Evolutionary conservation across 73 alveolate genomes (phyloP).

Genomic region (Paramecium sexaurelia): DNA sequence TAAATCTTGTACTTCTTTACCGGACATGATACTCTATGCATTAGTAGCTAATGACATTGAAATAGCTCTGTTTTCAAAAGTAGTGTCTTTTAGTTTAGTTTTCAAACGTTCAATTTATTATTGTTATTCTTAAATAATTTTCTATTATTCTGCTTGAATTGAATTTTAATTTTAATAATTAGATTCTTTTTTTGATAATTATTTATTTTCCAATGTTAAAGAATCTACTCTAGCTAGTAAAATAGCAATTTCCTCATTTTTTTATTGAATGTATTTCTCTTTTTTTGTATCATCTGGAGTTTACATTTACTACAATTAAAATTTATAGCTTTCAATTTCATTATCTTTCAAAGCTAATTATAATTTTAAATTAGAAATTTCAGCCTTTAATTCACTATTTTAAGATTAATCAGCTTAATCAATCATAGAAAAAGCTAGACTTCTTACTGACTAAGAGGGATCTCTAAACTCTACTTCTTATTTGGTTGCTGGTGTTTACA

Average conservation of each 20-base stretch:
- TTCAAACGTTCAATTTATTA: background rate
- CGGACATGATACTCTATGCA: background rate
- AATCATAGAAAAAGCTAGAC: background rate
- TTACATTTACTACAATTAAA: background rate
- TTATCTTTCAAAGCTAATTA: background rate
- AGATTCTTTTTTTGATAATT: background rate
- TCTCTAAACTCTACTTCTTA: background rate
- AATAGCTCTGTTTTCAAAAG: slow-evolving; percentile 18
- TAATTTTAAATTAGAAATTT: background rate
- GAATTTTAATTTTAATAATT: background rate
- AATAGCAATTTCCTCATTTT: background rate
- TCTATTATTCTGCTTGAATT: background rate
- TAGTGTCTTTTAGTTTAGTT: background rate
- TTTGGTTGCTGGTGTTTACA: background rate
- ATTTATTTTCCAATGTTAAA: background rate
- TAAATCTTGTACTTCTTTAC: background rate
- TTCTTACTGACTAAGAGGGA: background rate
- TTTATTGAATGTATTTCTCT: background rate
- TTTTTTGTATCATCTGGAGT: background rate
- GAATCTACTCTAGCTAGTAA: background rate
- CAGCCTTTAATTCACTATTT: background rate
- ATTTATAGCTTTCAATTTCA: slow-evolving; percentile 8
- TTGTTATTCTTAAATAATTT: background rate
- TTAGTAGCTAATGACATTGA: background rate
- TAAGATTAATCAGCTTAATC: background rate